Percentiles rank a stretch among this genome's conserved stretches.
Evolutionary conservation across 139 green algal genomes (phyloP).

Genomic region (Monoraphidium neglectum): DNA sequence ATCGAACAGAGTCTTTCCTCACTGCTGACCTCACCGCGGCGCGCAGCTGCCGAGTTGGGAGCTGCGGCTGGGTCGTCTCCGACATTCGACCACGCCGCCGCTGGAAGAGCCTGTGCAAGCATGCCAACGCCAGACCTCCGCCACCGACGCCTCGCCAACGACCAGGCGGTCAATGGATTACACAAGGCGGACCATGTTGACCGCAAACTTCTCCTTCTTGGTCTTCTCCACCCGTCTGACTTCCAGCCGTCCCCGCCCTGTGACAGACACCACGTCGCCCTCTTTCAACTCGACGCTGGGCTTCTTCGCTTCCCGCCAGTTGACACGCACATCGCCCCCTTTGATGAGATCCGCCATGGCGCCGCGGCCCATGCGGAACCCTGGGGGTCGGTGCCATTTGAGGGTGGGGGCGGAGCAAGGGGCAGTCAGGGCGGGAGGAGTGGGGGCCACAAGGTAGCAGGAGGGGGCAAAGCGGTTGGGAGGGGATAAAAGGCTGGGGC

Average conservation of each 20-base stretch:
- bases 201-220: constrained; percentile 62
- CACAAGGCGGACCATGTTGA: constrained; percentile 25
- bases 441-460: not conserved
- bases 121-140: too few species aligned
- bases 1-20: too few species aligned
- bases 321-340: constrained; percentile 67
- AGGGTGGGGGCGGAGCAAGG: not conserved
- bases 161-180: too few species aligned
- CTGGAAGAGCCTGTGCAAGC: too few species aligned
- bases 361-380: constrained; percentile 72
- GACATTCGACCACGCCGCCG: too few species aligned
- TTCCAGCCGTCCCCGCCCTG: constrained; percentile 74
- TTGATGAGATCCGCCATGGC: constrained; percentile 84
- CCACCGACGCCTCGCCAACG: too few species aligned
- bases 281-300: constrained; percentile 51
- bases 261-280: constrained; percentile 73
- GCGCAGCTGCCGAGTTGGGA: too few species aligned
- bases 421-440: not conserved
- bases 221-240: constrained; percentile 47
- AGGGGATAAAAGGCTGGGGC: not conserved
- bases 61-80: too few species aligned
- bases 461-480: not conserved
- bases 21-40: too few species aligned
- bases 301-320: constrained; percentile 74
- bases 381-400: constrained; percentile 21